These are phyloP conservation scores for Haplosporangium sp. DNA, from an alignment of 371 early-diverging fungal genomes.

Conservation along the genomic window DNA sequence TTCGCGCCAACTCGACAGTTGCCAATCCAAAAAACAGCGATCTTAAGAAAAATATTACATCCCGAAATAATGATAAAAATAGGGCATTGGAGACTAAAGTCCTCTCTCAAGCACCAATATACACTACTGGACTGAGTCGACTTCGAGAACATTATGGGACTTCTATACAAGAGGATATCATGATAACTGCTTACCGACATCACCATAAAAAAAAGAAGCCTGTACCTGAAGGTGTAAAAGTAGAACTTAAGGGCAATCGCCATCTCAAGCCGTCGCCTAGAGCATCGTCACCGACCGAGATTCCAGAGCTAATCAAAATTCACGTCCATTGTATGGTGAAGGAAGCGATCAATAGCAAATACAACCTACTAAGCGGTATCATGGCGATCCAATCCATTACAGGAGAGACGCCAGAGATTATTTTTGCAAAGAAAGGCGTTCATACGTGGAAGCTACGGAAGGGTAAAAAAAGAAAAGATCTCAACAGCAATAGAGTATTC, in stretches of 20 bases:
- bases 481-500: background rate
- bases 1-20: conserved; percentile 32
- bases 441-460: conserved; percentile 88
- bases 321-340: conserved; percentile 84
- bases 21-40: conserved; percentile 10
- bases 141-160: conserved; percentile 87
- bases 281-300: conserved; percentile 60
- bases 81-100: background rate
- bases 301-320: conserved; percentile 78
- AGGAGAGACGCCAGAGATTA: conserved; percentile 82
- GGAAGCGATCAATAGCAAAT: conserved; percentile 90
- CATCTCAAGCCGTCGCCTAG: conserved; percentile 67
- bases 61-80: background rate
- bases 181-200: conserved; percentile 88
- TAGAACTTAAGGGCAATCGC: conserved; percentile 68
- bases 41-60: conserved; percentile 11
- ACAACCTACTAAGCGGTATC: conserved; percentile 86
- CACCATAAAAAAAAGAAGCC: conserved; percentile 48
- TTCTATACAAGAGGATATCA: conserved; percentile 86
- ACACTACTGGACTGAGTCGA: conserved; percentile 67
- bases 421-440: conserved; percentile 85
- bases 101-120: conserved; percentile 30
- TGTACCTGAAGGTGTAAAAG: conserved; percentile 33
- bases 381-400: conserved; percentile 94
- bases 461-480: conserved; percentile 41